These are phyloP conservation scores for Ganoderma boninense DNA, from an alignment of 1,284 basidiomycete genomes.

Conservation along the genomic window DNA sequence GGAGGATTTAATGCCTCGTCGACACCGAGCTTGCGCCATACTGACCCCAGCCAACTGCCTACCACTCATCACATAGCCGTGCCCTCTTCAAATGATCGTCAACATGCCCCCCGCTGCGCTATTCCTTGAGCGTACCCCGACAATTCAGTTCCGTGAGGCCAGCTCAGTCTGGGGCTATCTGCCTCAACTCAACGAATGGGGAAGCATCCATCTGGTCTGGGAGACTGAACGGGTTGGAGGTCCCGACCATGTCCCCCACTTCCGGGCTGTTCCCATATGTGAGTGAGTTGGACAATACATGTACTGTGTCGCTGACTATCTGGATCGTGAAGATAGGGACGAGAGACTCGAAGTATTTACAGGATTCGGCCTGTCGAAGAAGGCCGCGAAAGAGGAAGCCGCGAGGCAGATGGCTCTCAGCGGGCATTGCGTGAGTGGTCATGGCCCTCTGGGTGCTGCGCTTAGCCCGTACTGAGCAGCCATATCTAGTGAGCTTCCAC, in stretches of 20 bases:
- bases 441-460: neutral
- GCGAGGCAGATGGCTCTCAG: constrained; percentile 35
- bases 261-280: constrained; percentile 31
- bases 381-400: constrained; percentile 34
- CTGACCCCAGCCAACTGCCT: too few relatives aligned
- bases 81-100: neutral
- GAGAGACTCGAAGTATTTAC: constrained; percentile 24
- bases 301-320: neutral
- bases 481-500: neutral
- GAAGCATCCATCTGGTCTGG: constrained; percentile 26
- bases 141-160: constrained; percentile 26
- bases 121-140: constrained; percentile 31
- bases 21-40: neutral
- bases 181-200: constrained; percentile 40
- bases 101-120: neutral
- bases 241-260: constrained; percentile 33
- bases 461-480: neutral
- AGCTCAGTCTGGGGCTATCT: constrained; percentile 35
- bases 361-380: constrained; percentile 25
- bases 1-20: neutral
- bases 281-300: constrained; percentile 4
- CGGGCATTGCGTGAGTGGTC: constrained; percentile 36
- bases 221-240: constrained; percentile 27
- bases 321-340: constrained; percentile 15
- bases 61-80: neutral